Percentiles rank a stretch among this genome's conserved stretches.
Conservation (phyloP, 169 alveolate genomes). For the Perkinsus marinus region DNA sequence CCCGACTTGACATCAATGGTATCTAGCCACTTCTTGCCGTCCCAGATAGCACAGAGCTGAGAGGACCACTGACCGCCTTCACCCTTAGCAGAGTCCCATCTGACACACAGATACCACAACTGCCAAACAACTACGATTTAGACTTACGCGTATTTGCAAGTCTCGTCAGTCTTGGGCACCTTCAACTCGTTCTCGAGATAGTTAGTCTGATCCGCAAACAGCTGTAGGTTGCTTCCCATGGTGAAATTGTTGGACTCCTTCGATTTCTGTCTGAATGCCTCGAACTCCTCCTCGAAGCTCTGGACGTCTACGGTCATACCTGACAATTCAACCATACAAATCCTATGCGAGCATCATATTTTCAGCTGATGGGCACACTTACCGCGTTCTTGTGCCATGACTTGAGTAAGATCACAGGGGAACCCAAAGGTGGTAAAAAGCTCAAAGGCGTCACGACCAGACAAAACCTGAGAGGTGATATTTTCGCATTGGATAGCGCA, state of each 20-base stretch:
- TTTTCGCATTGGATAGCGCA: no score
- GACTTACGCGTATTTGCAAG: constrained; percentile 15
- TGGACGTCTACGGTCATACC: not conserved
- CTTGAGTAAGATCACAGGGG: constrained; percentile 76
- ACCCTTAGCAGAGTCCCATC: constrained; percentile 23
- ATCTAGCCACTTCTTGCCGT: constrained; percentile 16
- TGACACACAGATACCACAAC: not conserved
- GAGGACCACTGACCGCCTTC: not conserved
- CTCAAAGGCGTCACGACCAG: constrained; percentile 64
- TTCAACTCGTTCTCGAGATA: constrained; percentile 11
- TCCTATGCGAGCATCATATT: no score
- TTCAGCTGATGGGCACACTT: not conserved
- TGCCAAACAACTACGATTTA: not conserved
- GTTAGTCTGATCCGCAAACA: constrained; percentile 35
- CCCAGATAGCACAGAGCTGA: constrained; percentile 26
- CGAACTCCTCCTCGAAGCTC: not conserved
- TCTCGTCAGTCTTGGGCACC: constrained; percentile 32
- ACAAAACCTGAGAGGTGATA: constrained; percentile 6
- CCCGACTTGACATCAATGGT: not conserved
- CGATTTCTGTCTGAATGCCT: not conserved
- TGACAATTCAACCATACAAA: not conserved
- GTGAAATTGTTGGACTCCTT: not conserved
- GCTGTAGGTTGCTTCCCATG: constrained; percentile 11
- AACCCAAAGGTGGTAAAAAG: constrained; percentile 79
- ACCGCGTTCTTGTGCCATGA: constrained; percentile 75